Base-by-base conservation (phyloP, 768 basidiomycete species). In the Kwoniella newhampshirensis region DNA sequence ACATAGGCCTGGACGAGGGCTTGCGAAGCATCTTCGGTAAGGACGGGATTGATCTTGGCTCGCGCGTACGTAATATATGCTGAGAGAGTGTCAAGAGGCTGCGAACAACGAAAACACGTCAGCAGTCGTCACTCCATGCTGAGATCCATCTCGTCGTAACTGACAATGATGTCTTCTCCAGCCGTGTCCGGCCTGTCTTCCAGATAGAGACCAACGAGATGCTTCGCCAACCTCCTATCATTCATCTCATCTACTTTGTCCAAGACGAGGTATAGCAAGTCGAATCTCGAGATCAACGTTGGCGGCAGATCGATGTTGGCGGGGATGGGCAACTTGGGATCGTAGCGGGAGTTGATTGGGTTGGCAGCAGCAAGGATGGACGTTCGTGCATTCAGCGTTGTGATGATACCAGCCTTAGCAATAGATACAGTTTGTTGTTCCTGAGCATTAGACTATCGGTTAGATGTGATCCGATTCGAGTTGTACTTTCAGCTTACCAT, bases 401-500 rank as follows among this genome's bases (percentile, higher is more conserved):
- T 99, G 8, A 94, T 93, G 73, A 99, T 99, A 21, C 96, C 96
- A 4, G 96, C 96, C 78, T 98, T 99, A 40, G 96, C 96, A 62
- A 99, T 99, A 2, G 94, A 98, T 54, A 99, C 97, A 0, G 96
- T 99, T 79, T 99, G 96, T 77, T 98, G 96, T 78, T 98, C 94
- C 93, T 96, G 35, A n/a, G n/a, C 4, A 39, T 41, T 11, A 44
- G 26, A 13, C 23, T 17, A 8, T 8, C 17, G 32, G n/a, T 51
- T 11, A 51, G 50, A 35, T 51, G 11, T 32, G 32, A 21, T 39
- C 37, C 39, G 4, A 4, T 17, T 11, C n/a, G 8, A 44, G 18
- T 26, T 26, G 4, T 39, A 7, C 15, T n/a, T 27, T 52, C 42
- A 36, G 54, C 68, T 57, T 42, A 70, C 69, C 81, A 81, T 81